Percentiles rank a stretch among this genome's conserved stretches.
Evolutionary conservation across 805 yeast genomes (phyloP).

Genomic region (Starmerella floris): DNA sequence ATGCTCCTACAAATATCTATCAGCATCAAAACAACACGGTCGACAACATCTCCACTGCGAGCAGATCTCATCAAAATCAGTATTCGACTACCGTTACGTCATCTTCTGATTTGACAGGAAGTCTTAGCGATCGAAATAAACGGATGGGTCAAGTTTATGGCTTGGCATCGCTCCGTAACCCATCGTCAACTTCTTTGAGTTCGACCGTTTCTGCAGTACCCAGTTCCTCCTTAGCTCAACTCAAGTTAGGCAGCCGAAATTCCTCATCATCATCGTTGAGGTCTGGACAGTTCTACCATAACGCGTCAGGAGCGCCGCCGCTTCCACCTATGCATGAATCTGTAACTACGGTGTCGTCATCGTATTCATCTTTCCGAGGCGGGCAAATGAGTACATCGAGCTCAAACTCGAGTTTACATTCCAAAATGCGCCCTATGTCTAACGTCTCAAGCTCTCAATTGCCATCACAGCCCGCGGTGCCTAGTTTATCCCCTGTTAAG

Average conservation of each 20-base stretch:
- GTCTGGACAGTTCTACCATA: neutral
- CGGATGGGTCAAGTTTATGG: neutral
- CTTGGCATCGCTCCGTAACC: neutral
- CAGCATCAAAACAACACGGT: constrained; percentile 3
- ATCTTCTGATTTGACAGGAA: neutral
- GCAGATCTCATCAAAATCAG: neutral
- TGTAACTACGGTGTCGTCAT: no score
- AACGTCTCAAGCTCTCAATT: no score
- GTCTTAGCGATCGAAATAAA: neutral
- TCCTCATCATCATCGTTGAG: neutral
- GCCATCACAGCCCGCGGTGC: no score
- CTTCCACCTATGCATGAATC: no score
- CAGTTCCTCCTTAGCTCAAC: neutral
- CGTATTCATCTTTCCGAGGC: no score
- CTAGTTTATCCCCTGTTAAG: no score
- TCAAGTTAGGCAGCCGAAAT: neutral
- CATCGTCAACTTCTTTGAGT: neutral
- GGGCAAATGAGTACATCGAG: no score
- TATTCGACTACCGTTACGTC: neutral
- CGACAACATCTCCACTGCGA: neutral
- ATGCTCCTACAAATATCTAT: neutral
- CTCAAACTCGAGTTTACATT: no score
- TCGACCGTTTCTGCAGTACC: neutral
- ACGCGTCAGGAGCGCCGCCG: neutral
- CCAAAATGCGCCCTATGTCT: no score